Evolutionary conservation across 495 filamentous ascomycete genomes (phyloP).

Genomic region (Durotheca rogersii): DNA sequence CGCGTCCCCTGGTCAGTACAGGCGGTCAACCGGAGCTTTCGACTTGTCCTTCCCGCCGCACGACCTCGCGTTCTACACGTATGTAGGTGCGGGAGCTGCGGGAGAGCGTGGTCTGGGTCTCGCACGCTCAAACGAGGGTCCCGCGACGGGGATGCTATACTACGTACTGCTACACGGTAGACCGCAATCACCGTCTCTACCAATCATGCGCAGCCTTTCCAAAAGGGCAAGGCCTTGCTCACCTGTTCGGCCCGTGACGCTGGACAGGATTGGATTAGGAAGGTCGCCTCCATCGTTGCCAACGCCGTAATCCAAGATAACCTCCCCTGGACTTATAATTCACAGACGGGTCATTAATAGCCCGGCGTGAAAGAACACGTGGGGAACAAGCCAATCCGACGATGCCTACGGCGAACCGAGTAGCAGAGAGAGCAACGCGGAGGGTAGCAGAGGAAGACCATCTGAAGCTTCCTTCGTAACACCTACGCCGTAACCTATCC

Average conservation of each 20-base stretch:
- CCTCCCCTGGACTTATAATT: no score
- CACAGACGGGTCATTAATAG: slow-evolving; percentile 14
- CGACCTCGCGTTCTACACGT: slow-evolving; percentile 6
- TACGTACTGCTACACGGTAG: no score
- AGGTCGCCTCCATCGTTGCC: slow-evolving; percentile 13
- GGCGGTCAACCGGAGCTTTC: neutral
- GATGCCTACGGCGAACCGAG: slow-evolving; percentile 7
- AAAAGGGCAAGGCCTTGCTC: slow-evolving; percentile 14
- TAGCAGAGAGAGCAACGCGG: slow-evolving; percentile 2
- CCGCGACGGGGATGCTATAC: neutral
- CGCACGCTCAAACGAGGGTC: slow-evolving; percentile 3
- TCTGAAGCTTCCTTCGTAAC: slow-evolving; percentile 23
- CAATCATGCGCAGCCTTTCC: neutral
- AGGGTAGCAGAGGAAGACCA: no score
- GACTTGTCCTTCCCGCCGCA: slow-evolving; percentile 7
- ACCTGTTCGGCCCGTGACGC: slow-evolving; percentile 14
- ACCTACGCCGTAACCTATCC: slow-evolving; percentile 8
- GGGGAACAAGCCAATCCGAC: slow-evolving; percentile 12
- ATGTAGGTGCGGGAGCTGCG: slow-evolving; percentile 7
- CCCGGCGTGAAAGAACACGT: slow-evolving; percentile 24
- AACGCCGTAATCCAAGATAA: slow-evolving; percentile 1
- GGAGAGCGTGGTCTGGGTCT: slow-evolving; percentile 4
- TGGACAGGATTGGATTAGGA: slow-evolving; percentile 18
- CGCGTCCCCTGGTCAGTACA: slow-evolving; percentile 1
- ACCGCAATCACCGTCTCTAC: no score